A percentile compares a stretch with the other conserved stretches of the same genome.
Evolutionary conservation across 257 asterid species (phyloP).

Genomic region (Jacaranda copaia): DNA sequence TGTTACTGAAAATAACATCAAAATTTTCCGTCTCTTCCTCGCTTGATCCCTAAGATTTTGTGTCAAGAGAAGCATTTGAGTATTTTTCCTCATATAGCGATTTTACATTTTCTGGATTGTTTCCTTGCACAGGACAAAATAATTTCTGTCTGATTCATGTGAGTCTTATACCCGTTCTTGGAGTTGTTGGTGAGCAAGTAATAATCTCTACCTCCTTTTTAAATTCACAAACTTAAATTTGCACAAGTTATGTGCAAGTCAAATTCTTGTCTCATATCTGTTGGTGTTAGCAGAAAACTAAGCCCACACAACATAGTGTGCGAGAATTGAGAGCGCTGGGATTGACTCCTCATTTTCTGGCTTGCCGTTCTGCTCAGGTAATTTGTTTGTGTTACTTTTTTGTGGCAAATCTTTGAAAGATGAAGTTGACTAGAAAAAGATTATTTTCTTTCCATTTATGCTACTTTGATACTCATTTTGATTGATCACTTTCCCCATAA

Average conservation of each 20-base stretch:
- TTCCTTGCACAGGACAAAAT: slow-evolving; percentile 65
- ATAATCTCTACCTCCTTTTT: slow-evolving; percentile 38
- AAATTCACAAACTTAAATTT: neutral
- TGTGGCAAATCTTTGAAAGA: slow-evolving; percentile 6
- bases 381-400: slow-evolving; percentile 8
- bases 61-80: neutral
- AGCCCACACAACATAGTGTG: slow-evolving; percentile 97
- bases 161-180: slow-evolving; percentile 94
- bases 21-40: neutral
- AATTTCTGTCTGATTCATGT: slow-evolving; percentile 96
- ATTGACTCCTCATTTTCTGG: slow-evolving; percentile 90
- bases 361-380: slow-evolving; percentile 96
- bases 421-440: slow-evolving; percentile 1
- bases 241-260: slow-evolving; percentile 8
- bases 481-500: neutral
- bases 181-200: slow-evolving; percentile 99
- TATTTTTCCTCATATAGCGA: slow-evolving; percentile 22
- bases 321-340: slow-evolving; percentile 94
- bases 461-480: slow-evolving; percentile 22
- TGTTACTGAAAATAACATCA: neutral
- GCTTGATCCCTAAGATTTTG: neutral
- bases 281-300: slow-evolving; percentile 67
- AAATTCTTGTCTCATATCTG: slow-evolving; percentile 29
- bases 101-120: slow-evolving; percentile 26
- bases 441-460: neutral